Evolutionary conservation across 2,329 filamentous ascomycete genomes (phyloP).

Genomic region (Coniochaeta sp.): DNA sequence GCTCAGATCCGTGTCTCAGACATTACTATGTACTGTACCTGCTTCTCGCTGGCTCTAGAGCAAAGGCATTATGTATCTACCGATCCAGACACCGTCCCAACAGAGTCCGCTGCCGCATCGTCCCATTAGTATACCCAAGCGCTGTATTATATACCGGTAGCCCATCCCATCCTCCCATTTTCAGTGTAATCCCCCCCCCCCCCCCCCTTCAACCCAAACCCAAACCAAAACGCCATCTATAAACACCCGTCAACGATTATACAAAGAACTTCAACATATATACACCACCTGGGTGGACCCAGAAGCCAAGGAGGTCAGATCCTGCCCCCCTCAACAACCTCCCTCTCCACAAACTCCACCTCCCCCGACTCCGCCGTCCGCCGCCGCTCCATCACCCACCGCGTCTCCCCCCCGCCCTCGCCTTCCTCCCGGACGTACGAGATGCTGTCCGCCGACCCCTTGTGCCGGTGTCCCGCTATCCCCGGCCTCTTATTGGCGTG

Average conservation of each 20-base stretch:
- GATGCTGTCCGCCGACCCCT: constrained; percentile 58
- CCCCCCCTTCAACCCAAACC: no score
- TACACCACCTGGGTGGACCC: no score
- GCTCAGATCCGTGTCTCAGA: no score
- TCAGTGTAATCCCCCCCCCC: no score
- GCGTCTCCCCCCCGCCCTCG: constrained; percentile 47
- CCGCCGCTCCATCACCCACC: constrained; percentile 65
- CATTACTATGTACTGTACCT: no score
- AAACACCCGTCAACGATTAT: neutral
- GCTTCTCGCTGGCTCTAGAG: no score
- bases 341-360: constrained; percentile 56
- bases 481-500: constrained; percentile 21
- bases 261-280: neutral
- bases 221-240: neutral
- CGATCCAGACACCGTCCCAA: neutral
- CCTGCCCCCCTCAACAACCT: constrained; percentile 51
- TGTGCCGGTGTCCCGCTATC: constrained; percentile 42
- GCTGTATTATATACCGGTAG: no score
- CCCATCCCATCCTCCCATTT: no score
- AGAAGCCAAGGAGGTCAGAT: constrained; percentile 32
- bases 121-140: no score
- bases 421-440: constrained; percentile 62
- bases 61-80: neutral
- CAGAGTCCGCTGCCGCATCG: no score
- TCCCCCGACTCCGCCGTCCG: constrained; percentile 59